These are phyloP conservation scores for Erigeron philadelphicus DNA, from an alignment of 140 eudicot species.

Conservation along the genomic window DNA sequence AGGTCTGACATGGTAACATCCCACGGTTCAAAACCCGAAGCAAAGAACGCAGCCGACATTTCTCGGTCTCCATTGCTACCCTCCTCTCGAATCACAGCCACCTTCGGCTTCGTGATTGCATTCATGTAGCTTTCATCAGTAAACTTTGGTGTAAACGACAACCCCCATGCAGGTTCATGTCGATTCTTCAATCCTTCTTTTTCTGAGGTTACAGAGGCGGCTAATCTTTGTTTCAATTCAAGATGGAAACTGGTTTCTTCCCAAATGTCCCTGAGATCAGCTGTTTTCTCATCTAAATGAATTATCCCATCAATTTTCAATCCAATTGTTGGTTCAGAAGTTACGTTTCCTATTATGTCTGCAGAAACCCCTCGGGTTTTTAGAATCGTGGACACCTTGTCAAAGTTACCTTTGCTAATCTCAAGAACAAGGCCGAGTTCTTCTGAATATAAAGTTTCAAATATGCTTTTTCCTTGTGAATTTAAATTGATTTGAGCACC, in stretches of 20 bases:
- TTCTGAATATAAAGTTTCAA: slow-evolving; percentile 65
- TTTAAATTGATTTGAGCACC: slow-evolving; percentile 50
- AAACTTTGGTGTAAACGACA: slow-evolving; percentile 62
- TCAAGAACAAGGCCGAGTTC: slow-evolving; percentile 91
- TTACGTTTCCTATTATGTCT: slow-evolving; percentile 63
- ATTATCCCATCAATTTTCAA: slow-evolving; percentile 52
- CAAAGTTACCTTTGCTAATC: slow-evolving; percentile 49
- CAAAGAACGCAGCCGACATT: slow-evolving; percentile 81
- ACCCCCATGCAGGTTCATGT: slow-evolving; percentile 62
- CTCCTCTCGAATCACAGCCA: slow-evolving; percentile 82
- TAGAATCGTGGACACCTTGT: slow-evolving; percentile 39
- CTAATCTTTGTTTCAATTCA: slow-evolving; percentile 63
- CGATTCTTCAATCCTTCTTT: slow-evolving; percentile 73
- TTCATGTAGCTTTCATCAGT: slow-evolving; percentile 54
- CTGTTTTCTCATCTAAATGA: slow-evolving; percentile 53
- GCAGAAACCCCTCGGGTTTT: slow-evolving; percentile 38
- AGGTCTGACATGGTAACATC: slow-evolving; percentile 91
- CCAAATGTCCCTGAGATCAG: slow-evolving; percentile 78
- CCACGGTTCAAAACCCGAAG: slow-evolving; percentile 93
- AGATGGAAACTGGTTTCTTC: slow-evolving; percentile 85
- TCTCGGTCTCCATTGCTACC: slow-evolving; percentile 97
- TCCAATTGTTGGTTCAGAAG: slow-evolving; percentile 39
- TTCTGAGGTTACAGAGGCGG: slow-evolving; percentile 62
- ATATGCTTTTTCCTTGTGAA: slow-evolving; percentile 46
- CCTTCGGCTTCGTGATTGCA: slow-evolving; percentile 55